Conservation (phyloP, 208 protist genomes). For the Leishmania braziliensis region DNA sequence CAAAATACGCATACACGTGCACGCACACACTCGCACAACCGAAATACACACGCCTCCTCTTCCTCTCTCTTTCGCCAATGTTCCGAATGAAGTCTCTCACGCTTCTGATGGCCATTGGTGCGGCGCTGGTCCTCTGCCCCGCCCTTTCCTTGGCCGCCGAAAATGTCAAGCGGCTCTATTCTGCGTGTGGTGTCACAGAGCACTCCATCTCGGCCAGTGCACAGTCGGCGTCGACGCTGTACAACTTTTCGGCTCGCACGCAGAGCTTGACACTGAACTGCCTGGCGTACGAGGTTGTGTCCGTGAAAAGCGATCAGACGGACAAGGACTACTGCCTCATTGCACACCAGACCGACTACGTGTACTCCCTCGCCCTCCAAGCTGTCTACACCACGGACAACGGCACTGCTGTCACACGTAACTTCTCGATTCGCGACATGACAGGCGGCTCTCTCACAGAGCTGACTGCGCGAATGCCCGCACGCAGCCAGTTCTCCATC, state of each 20-base stretch:
- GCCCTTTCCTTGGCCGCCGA: neutral
- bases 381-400: constrained; percentile 36
- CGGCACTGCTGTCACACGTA: constrained; percentile 18
- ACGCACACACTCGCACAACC: neutral
- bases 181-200: constrained; percentile 48
- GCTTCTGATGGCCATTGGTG: constrained; percentile 8
- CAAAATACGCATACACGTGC: too few species aligned
- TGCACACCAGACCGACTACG: constrained; percentile 68
- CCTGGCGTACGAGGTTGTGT: constrained; percentile 69
- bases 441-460: constrained; percentile 55
- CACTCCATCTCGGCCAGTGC: constrained; percentile 17
- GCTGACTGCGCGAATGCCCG: constrained; percentile 39
- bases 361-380: constrained; percentile 45
- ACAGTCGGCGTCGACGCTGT: constrained; percentile 26
- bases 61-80: constrained; percentile 2
- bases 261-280: constrained; percentile 44
- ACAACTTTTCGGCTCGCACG: constrained; percentile 7
- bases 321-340: constrained; percentile 56
- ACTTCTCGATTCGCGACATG: constrained; percentile 67
- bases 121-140: constrained; percentile 24
- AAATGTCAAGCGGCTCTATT: constrained; percentile 48
- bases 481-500: constrained; percentile 39
- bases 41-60: neutral
- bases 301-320: constrained; percentile 31
- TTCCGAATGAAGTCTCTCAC: neutral